These are phyloP conservation scores for Penicillium steckii DNA, from an alignment of 495 filamentous ascomycete species.

Conservation along the genomic window DNA sequence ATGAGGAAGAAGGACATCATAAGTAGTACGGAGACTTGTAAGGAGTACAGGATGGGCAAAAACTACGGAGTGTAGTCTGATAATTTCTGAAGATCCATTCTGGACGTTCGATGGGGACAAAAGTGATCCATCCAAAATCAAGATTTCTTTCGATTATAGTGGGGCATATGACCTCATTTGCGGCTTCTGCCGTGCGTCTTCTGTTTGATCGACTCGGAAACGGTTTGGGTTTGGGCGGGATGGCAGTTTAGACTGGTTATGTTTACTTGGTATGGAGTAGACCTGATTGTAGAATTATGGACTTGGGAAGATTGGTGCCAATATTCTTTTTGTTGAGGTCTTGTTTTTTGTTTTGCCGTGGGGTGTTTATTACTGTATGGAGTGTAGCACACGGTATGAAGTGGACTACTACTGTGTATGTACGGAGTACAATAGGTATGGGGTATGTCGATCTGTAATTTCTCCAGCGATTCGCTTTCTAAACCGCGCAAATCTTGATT, in stretches of 20 bases:
- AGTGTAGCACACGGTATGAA: too few relatives aligned
- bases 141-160: conserved; percentile 14
- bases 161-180: conserved; percentile 26
- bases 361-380: too few relatives aligned
- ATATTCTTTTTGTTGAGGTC: not conserved
- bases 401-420: too few relatives aligned
- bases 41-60: too few relatives aligned
- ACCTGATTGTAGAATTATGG: not conserved
- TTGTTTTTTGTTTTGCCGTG: not conserved
- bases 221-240: not conserved
- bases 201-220: conserved; percentile 23
- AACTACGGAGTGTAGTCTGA: not conserved
- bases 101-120: too few relatives aligned
- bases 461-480: not conserved
- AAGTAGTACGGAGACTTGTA: too few relatives aligned
- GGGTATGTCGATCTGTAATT: not conserved
- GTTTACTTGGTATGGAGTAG: too few relatives aligned
- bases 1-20: too few relatives aligned
- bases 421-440: not conserved
- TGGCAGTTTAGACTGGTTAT: not conserved
- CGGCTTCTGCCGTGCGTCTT: conserved; percentile 24
- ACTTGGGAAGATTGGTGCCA: not conserved
- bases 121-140: conserved; percentile 18
- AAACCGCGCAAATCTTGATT: not conserved
- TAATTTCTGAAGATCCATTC: too few relatives aligned